These are phyloP conservation scores for Russula griseocarnosa DNA, from an alignment of 768 basidiomycete genomes.

Conservation along the genomic window DNA sequence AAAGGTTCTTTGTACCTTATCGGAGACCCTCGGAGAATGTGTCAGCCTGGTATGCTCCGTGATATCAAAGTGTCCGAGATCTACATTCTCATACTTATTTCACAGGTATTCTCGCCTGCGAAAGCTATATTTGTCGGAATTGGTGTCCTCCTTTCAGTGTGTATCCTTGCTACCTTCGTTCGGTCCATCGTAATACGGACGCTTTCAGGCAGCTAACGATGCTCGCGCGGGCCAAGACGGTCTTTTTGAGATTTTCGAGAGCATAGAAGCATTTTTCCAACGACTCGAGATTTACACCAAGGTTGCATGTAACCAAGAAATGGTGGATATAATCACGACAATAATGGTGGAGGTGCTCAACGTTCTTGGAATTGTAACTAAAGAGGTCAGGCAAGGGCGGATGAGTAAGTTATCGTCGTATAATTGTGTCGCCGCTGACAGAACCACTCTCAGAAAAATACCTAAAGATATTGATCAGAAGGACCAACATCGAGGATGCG, in stretches of 20 bases:
- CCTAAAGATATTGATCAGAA: background rate
- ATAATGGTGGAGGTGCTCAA: conserved; percentile 4
- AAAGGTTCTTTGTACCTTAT: too few relatives aligned
- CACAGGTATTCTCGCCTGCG: background rate
- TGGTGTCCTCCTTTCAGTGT: background rate
- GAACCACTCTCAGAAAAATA: background rate
- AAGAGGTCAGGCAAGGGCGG: background rate
- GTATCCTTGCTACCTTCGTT: background rate
- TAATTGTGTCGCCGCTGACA: background rate
- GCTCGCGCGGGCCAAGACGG: background rate
- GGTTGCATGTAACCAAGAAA: background rate
- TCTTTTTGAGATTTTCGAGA: background rate
- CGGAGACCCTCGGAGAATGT: too few relatives aligned
- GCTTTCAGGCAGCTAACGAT: background rate
- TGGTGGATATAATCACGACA: background rate
- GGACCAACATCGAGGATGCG: background rate
- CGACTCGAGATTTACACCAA: background rate
- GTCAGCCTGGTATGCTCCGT: too few relatives aligned
- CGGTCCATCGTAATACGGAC: background rate
- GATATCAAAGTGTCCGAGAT: too few relatives aligned
- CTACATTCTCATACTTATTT: background rate
- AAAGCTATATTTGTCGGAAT: background rate
- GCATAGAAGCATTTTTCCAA: background rate
- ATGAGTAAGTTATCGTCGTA: background rate
- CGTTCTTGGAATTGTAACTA: background rate